Evolutionary conservation across 306 rosid species (phyloP), one percentile per base, ranked within the genome.

Genomic region (Potentilla sterilis): DNA sequence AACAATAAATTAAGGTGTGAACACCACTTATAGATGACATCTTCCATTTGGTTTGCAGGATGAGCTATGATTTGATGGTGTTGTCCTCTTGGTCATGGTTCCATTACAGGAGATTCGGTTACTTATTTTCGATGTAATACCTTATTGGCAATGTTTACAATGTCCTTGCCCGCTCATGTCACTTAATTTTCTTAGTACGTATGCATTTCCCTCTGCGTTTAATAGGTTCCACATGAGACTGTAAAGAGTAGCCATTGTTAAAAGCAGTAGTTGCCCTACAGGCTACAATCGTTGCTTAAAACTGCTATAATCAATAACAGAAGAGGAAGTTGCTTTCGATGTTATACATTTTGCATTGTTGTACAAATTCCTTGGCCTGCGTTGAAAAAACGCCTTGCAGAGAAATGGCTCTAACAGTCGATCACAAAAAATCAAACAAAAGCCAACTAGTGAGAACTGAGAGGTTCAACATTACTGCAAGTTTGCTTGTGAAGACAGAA

Each of bases 1-100:
- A 1, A 21, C 10, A 1, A 21, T 62, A 34, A 34, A 62, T 62
- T 15, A 34, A 58, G 37, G 67, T 34, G 41, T 62, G 46, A n/a
- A 38, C 28, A 38, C 47, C 47, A 16, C 41, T 65, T 37, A 38
- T 24, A 35, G 43, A 15, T 65, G 28, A 38, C 68, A 2, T 65
- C 35, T 65, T 65, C 38, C 22, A 65, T 19, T 65, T 19, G 24
- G 18, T 65, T 65, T 65, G 47, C 32, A 65, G 69, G 69, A 65
- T 38, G 69, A 65, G 69, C 69, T 65, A 9, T 65, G 69, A 65
- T 37, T 38, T 65, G 46, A 65, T 16, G 69, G 12, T 7, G 22
- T 14, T 64, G 44, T 34, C 66, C 18, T 24, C n/a, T 62, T 62
- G 69, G 24, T 64, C 28, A 8, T 38, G 4, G 22, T 63, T 24